Evolutionary conservation across 768 basidiomycete genomes (phyloP).

Genomic region (Mycena olivaceomarginata): DNA sequence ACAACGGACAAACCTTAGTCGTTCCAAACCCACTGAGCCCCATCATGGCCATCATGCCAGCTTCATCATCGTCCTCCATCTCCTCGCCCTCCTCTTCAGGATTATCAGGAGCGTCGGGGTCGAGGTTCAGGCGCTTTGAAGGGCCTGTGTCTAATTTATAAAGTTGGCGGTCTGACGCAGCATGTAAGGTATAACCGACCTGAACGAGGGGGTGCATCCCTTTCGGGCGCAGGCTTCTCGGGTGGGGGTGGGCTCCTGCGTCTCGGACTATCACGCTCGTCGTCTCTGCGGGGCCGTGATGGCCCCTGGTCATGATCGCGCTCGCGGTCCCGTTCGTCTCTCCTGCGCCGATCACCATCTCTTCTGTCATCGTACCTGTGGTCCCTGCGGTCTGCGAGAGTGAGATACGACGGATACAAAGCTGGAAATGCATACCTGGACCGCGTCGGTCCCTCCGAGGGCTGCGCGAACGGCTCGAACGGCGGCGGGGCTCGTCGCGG

Average conservation of each 20-base stretch:
- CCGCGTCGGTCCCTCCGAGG: slow-evolving; percentile 64
- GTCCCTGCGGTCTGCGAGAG: slow-evolving; percentile 55
- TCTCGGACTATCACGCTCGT: slow-evolving; percentile 54
- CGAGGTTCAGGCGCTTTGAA: slow-evolving; percentile 53
- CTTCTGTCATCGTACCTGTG: slow-evolving; percentile 47
- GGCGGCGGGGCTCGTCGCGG: slow-evolving; percentile 65
- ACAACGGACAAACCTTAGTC: slow-evolving; percentile 80
- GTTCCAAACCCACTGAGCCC: slow-evolving; percentile 91
- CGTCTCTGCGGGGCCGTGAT: slow-evolving; percentile 59
- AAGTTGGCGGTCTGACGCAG: slow-evolving; percentile 25
- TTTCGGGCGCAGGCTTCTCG: slow-evolving; percentile 44
- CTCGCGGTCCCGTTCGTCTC: slow-evolving; percentile 54
- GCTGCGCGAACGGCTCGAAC: slow-evolving; percentile 71
- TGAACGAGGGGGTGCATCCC: slow-evolving; percentile 42
- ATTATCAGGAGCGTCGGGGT: slow-evolving; percentile 63
- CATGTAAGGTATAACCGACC: slow-evolving; percentile 28
- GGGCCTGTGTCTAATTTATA: slow-evolving; percentile 39
- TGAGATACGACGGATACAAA: not conserved
- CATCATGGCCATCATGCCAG: slow-evolving; percentile 93
- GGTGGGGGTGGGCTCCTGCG: slow-evolving; percentile 46
- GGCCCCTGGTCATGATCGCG: slow-evolving; percentile 59
- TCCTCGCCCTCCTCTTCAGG: slow-evolving; percentile 67
- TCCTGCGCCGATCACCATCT: slow-evolving; percentile 62
- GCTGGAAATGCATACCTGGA: slow-evolving; percentile 41
- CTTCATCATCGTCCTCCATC: slow-evolving; percentile 81